phyloP scores from a whole-genome alignment of 768 basidiomycete species.

The Lactarius quietus region DNA sequence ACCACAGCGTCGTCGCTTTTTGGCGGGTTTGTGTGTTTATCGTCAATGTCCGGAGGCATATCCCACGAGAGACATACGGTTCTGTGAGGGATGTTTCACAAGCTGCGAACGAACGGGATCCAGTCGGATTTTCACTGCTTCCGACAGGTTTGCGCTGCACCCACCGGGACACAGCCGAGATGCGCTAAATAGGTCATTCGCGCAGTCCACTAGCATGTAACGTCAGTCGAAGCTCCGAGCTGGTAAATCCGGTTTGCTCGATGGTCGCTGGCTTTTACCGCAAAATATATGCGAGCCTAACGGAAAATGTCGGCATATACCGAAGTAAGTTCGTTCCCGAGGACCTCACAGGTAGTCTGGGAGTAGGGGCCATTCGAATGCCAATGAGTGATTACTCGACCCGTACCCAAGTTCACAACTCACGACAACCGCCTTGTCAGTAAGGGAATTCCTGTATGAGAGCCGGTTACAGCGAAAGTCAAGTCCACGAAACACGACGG shows the following conservation, averaged over 20 bases:
- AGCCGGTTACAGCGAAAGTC: slow-evolving; percentile 79
- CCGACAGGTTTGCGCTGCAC: slow-evolving; percentile 33
- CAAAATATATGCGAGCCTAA: slow-evolving; percentile 87
- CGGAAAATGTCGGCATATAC: slow-evolving; percentile 6
- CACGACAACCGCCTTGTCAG: slow-evolving; percentile 84
- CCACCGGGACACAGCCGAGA: slow-evolving; percentile 81
- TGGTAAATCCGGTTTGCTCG: not conserved
- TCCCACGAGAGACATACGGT: slow-evolving; percentile 47
- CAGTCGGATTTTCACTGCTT: slow-evolving; percentile 4
- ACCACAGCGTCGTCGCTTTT: slow-evolving; percentile 35
- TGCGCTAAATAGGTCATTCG: slow-evolving; percentile 76
- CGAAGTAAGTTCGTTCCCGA: not conserved
- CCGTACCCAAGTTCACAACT: slow-evolving; percentile 29
- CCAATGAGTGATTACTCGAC: not conserved
- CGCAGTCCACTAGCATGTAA: slow-evolving; percentile 62
- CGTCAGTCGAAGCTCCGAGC: not conserved
- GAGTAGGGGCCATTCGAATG: slow-evolving; percentile 25
- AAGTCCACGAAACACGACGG: slow-evolving; percentile 52
- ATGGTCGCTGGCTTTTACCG: slow-evolving; percentile 36
- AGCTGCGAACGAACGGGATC: slow-evolving; percentile 39
- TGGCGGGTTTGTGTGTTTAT: not conserved
- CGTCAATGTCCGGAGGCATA: slow-evolving; percentile 9
- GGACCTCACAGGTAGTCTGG: slow-evolving; percentile 54
- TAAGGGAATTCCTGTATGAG: slow-evolving; percentile 61
- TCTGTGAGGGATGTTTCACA: slow-evolving; percentile 79